phyloP scores from a whole-genome alignment of 2,329 filamentous ascomycete genomes.

The Apiospora malaysiana region DNA sequence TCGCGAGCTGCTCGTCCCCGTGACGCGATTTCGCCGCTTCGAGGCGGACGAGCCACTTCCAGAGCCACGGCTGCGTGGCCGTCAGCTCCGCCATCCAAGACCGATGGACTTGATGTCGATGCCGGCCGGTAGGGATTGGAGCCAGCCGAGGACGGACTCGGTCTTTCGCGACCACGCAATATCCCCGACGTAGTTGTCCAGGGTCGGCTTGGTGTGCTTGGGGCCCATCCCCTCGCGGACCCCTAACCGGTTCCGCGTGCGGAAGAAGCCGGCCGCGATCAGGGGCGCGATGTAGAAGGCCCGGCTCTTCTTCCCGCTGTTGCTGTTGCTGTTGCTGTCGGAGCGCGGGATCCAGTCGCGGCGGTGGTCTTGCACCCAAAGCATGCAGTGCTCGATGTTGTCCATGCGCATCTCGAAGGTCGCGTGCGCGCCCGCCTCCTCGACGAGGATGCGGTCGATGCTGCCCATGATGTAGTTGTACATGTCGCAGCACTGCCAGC shows the following conservation, averaged over 20 bases:
- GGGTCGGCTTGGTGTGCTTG: not conserved
- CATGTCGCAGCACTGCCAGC: not conserved
- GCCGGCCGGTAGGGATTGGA: not conserved
- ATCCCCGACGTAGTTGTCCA: not conserved
- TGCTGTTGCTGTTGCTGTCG: not conserved
- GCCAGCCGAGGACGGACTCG: not conserved
- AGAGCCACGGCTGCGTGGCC: not conserved
- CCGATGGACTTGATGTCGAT: too few species aligned
- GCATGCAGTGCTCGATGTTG: not conserved
- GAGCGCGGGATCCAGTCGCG: not conserved
- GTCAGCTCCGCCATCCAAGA: not conserved
- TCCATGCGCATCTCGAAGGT: not conserved
- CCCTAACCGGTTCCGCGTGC: not conserved
- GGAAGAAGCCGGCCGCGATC: not conserved
- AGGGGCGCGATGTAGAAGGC: not conserved
- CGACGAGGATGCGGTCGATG: not conserved
- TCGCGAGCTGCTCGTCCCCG: not conserved
- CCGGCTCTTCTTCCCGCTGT: not conserved
- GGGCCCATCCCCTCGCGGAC: not conserved
- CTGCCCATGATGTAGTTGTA: not conserved
- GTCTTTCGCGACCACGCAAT: not conserved
- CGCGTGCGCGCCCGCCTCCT: not conserved
- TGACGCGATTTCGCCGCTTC: not conserved
- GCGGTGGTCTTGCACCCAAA: not conserved
- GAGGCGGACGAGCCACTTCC: not conserved